Base-by-base conservation (phyloP, 2,329 filamentous ascomycete species). In the Colletotrichum sublineola region DNA sequence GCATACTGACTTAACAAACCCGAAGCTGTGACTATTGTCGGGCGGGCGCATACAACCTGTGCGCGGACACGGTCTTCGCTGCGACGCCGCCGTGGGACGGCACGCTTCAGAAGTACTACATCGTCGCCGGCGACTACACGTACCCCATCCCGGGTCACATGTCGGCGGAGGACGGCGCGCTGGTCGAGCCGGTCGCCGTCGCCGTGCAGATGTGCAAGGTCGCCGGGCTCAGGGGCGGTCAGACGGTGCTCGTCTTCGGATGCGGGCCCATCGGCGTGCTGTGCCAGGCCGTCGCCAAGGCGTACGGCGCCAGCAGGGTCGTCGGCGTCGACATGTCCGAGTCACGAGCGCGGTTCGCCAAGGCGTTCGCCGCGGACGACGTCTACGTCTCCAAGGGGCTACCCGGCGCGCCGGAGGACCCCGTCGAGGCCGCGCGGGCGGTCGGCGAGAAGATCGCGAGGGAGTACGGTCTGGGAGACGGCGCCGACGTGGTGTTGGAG, bases 141-240 rank as follows among this genome's bases (percentile, higher is more conserved):
- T 87, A 87, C 71, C 80, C 79, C 1, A 77, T 89, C 2, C 84
- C 86, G 0, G 78, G 79, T 0, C 78, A 84, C 58, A 80, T 89
- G 65, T 79, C 79, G 1, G 77, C 87, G 50, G 86, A 89, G 71
- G 85, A 88, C 36, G 87, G 84, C 1, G 87, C 87, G 0, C 77
- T 89, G 11, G 82, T 88, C 1, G 87, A 90, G 76, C 88, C 87
- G 0, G 78, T 88, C 0, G 83, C 86, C 0, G 86, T 89, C 0
- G 86, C 87, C 0, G 84, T 87, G 3, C 83, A 86, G 60, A 85
- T 86, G 12, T 81, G 77, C 71, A 83, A 82, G 63, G 78, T 81
- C 1, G 85, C 83, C 0, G 78, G 83, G 0, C 79, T 86, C 14
- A 77, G 79, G 15, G 78, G 79, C 0, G 79, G 82, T 0, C 81